These are phyloP conservation scores for Pseudogymnoascus sp. DNA, from an alignment of 2,329 filamentous ascomycete genomes.

Conservation along the genomic window DNA sequence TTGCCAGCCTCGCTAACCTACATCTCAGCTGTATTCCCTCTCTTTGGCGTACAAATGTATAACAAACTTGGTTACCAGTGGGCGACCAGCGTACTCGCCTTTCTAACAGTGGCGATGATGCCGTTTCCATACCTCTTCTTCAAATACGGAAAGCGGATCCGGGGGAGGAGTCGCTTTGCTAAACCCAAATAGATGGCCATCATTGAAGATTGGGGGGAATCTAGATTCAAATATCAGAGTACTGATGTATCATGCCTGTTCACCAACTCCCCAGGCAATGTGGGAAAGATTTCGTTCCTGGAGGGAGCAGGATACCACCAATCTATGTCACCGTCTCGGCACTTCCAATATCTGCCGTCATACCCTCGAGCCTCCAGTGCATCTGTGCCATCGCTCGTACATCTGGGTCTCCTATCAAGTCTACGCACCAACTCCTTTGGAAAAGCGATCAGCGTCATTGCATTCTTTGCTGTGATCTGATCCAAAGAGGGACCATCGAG, in stretches of 20 bases:
- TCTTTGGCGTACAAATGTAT: conserved; percentile 72
- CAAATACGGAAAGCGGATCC: conserved; percentile 50
- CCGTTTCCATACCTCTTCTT: conserved; percentile 60
- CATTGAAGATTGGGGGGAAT: not conserved
- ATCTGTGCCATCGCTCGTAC: not conserved
- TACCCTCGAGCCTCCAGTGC: not conserved
- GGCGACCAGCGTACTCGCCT: conserved; percentile 56
- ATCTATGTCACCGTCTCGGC: not conserved
- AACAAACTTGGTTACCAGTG: conserved; percentile 60
- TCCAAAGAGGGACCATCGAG: not conserved
- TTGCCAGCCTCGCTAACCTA: not conserved
- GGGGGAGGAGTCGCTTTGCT: conserved; percentile 44
- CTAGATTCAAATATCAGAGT: not conserved
- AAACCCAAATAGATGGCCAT: not conserved
- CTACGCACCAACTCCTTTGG: not conserved
- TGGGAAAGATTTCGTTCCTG: not conserved
- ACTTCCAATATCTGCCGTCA: not conserved
- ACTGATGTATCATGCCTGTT: not conserved
- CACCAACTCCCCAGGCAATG: not conserved
- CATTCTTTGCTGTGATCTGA: not conserved
- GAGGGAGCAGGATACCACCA: not conserved
- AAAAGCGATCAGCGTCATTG: not conserved
- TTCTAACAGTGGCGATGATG: conserved; percentile 53
- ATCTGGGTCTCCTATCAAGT: not conserved
- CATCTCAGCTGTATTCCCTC: conserved; percentile 58